These are phyloP conservation scores for Aspergillus pseudoglaucus DNA, from an alignment of 2,329 filamentous ascomycete genomes.

Conservation along the genomic window DNA sequence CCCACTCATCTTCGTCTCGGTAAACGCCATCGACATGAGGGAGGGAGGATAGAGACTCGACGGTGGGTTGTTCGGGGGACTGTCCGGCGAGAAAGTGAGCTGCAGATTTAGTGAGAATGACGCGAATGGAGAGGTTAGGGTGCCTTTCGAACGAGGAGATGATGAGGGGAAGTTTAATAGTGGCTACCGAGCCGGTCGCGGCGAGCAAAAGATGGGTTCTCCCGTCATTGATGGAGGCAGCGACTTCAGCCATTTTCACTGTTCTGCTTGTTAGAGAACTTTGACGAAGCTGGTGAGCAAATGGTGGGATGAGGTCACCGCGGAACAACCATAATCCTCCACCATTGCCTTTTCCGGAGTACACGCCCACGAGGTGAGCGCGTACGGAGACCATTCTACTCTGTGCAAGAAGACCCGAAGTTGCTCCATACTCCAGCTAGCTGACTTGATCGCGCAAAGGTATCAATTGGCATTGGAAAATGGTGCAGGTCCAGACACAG, in stretches of 20 bases:
- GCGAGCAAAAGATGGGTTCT: slow-evolving; percentile 47
- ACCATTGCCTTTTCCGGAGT: no score
- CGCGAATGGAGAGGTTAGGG: slow-evolving; percentile 64
- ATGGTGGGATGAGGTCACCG: no score
- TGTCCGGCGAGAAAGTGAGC: slow-evolving; percentile 71
- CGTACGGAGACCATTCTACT: no score
- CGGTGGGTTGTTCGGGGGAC: slow-evolving; percentile 65
- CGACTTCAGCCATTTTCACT: neutral
- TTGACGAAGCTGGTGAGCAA: no score
- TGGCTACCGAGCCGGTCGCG: slow-evolving; percentile 71
- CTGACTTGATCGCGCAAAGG: no score
- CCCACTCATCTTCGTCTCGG: slow-evolving; percentile 81
- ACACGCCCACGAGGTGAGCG: no score
- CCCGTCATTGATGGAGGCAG: slow-evolving; percentile 11
- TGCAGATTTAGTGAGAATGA: slow-evolving; percentile 71
- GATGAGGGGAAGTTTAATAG: slow-evolving; percentile 73
- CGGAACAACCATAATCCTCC: no score
- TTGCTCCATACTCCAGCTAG: no score
- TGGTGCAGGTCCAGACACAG: no score
- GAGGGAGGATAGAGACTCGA: slow-evolving; percentile 53
- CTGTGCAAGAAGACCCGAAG: no score
- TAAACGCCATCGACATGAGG: slow-evolving; percentile 77
- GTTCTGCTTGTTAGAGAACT: no score
- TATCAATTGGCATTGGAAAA: no score
- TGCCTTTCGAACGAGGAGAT: slow-evolving; percentile 42